Evolutionary conservation across 306 rosid species (phyloP).

Genomic region (Potentilla sterilis): DNA sequence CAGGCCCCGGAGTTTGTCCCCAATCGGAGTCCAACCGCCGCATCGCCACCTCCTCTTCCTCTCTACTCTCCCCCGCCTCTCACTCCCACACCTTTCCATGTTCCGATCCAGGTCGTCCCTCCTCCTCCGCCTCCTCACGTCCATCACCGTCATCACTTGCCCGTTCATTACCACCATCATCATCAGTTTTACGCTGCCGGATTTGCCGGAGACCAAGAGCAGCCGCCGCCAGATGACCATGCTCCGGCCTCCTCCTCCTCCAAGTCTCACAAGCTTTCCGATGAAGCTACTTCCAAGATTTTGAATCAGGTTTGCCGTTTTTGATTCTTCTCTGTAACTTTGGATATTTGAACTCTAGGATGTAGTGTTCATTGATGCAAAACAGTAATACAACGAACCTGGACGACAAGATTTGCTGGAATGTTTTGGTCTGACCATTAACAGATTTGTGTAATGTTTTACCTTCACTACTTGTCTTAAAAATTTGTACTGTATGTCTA

Average conservation of each 20-base stretch:
- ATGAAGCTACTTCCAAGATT: conserved; percentile 64
- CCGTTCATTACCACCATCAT: conserved; percentile 47
- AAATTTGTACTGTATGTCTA: background rate
- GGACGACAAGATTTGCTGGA: too few relatives aligned
- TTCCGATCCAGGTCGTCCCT: conserved; percentile 53
- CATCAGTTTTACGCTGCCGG: conserved; percentile 29
- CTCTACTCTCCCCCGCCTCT: conserved; percentile 50
- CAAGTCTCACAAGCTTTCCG: conserved; percentile 58
- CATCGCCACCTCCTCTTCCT: conserved; percentile 41
- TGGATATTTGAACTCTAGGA: background rate
- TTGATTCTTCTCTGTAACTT: too few relatives aligned
- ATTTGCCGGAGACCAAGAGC: conserved; percentile 41
- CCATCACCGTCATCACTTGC: conserved; percentile 49
- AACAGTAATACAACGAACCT: background rate
- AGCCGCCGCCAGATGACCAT: conserved; percentile 31
- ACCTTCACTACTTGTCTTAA: background rate
- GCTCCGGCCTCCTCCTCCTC: conserved; percentile 27
- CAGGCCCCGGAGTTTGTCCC: conserved; percentile 41
- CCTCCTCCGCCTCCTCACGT: conserved; percentile 35
- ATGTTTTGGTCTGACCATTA: too few relatives aligned
- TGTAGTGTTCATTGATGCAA: background rate
- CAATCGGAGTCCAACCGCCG: conserved; percentile 41
- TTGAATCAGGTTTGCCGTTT: conserved; percentile 59
- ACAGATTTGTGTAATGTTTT: background rate
- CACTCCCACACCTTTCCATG: conserved; percentile 47